Percentiles rank a stretch among this genome's conserved stretches.
Conservation (phyloP, 805 yeast genomes). For the Yueomyces sp. region DNA sequence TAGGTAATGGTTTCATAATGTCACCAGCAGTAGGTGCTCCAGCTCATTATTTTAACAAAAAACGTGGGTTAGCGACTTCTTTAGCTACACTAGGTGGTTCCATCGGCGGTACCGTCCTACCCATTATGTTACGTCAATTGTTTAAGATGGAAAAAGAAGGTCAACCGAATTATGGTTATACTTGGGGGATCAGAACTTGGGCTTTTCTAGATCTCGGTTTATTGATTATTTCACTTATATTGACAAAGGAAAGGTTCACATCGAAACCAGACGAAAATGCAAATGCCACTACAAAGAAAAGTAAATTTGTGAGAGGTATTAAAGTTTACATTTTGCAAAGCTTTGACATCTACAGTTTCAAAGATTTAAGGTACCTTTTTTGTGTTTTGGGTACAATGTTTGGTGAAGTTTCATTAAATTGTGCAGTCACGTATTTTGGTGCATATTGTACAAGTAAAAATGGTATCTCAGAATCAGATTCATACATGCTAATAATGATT, state of each 20-base stretch:
- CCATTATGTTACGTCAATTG: slow-evolving; percentile 33
- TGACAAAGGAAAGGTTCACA: slow-evolving; percentile 32
- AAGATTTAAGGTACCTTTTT: slow-evolving; percentile 29
- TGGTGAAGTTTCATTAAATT: slow-evolving; percentile 31
- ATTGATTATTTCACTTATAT: slow-evolving; percentile 17
- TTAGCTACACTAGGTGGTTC: slow-evolving; percentile 36
- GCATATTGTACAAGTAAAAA: slow-evolving; percentile 37
- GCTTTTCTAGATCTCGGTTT: slow-evolving; percentile 30
- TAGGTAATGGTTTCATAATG: slow-evolving; percentile 41
- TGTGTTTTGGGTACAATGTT: slow-evolving; percentile 29
- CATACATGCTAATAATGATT: slow-evolving; percentile 31
- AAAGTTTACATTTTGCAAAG: slow-evolving; percentile 16
- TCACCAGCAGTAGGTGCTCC: slow-evolving; percentile 46
- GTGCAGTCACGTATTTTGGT: slow-evolving; percentile 33
- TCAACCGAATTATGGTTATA: slow-evolving; percentile 28
- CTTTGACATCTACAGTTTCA: slow-evolving; percentile 24
- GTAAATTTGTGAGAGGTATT: slow-evolving; percentile 10
- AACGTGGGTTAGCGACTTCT: slow-evolving; percentile 39
- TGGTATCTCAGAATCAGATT: slow-evolving; percentile 18
- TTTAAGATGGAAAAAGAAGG: slow-evolving; percentile 18
- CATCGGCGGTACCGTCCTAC: slow-evolving; percentile 38
- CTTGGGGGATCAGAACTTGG: slow-evolving; percentile 40
- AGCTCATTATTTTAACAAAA: slow-evolving; percentile 46
- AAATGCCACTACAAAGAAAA: background rate
- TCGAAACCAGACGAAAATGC: slow-evolving; percentile 5